Conservation (phyloP, 305 asterid species). For the Rubia tinctorum region DNA sequence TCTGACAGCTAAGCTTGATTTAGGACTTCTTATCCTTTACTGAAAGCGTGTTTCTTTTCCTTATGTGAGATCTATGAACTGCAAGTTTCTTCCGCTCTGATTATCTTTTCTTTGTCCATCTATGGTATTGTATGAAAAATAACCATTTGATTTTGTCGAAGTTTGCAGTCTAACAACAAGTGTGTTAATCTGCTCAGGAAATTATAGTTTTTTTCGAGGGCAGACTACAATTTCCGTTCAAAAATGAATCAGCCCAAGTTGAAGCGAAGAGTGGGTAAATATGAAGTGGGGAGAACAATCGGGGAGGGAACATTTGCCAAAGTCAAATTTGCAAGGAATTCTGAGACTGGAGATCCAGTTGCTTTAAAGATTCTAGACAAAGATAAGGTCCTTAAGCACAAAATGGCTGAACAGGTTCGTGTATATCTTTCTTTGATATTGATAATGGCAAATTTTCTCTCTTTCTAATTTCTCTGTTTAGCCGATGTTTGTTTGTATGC, state of each 20-base stretch:
- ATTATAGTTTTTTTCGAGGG: neutral
- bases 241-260: conserved; percentile 62
- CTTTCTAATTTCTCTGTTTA: neutral
- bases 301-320: conserved; percentile 98
- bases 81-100: conserved; percentile 1
- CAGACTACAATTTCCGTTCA: conserved; percentile 9
- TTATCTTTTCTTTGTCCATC: conserved; percentile 1
- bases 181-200: conserved; percentile 16
- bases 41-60: neutral
- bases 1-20: neutral
- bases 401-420: conserved; percentile 87
- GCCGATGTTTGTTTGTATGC: neutral
- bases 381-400: conserved; percentile 85
- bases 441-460: conserved; percentile 8
- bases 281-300: conserved; percentile 94
- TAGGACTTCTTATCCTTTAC: neutral
- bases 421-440: neutral
- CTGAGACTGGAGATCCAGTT: conserved; percentile 67
- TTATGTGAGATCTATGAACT: neutral
- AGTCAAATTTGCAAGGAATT: conserved; percentile 78
- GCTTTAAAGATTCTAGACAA: conserved; percentile 91
- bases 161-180: neutral
- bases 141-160: neutral
- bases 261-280: conserved; percentile 82
- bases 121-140: neutral